Base-by-base conservation (phyloP, 192 early-diverging fungal genomes). In the Thamnidium elegans region DNA sequence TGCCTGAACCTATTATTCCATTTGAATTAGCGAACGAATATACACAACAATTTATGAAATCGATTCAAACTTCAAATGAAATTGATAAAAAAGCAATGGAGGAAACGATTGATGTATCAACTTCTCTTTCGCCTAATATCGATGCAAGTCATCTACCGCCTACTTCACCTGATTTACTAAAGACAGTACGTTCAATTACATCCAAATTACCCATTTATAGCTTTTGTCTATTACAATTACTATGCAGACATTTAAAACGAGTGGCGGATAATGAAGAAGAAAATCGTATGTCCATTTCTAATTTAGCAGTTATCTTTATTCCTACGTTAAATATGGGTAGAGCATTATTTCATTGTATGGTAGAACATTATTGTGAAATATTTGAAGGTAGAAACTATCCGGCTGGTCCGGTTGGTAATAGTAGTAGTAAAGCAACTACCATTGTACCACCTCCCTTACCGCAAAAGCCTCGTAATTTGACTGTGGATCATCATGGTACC, bases 231-330 rank as follows among this genome's bases (percentile, higher is more conserved):
- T 68, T 87, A 13, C 69, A 73, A 13, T 73, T 71, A 46, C 66
- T 87, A 15, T 83, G 75, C 55, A 69, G 67, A 43, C 85, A 87
- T 62, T 67, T 87, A 46, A 73, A 81, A 53, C 73, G 75, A 31
- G 74, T 87, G 15, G 77, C 75, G 10, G 75, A 59, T 34, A 68
- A 78, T 39, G 58, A 65, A 5, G 74, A 79, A 15, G 71, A 74
- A 48, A 87, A 84, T 63, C 77, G 80, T 47, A 87, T 87, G 85
- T 83, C 76, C 30, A 72, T 78, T 2, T 81, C 79, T 21, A 87
- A 87, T 47, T 64, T 87, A 15, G 85, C 78, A 3, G 71, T 87
- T 1, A 81, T 87, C 7, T 87, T 87, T 69, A 79, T 78, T n/a
- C 85, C 85, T 4, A 85, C 79, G 4, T 61, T 87, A 4, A 75